A percentile compares a stretch with the other conserved stretches of the same genome.
phyloP scores from a whole-genome alignment of 1,139 yeast genomes.

The Magnusiomyces tetraspermus region DNA sequence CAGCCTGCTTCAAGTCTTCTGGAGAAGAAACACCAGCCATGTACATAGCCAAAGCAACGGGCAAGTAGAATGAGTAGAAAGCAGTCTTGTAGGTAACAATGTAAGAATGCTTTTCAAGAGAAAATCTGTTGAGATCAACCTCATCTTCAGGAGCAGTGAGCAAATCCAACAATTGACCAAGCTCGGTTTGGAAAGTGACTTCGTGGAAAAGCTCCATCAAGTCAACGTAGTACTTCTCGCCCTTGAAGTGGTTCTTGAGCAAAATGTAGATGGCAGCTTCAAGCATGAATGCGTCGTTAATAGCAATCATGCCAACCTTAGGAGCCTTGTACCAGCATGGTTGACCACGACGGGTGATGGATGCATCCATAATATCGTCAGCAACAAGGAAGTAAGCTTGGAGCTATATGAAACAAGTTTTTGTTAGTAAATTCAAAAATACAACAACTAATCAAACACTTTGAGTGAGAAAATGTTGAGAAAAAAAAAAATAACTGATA shows the following conservation, averaged over 20 bases:
- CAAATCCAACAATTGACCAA: slow-evolving; percentile 91
- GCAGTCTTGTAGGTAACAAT: slow-evolving; percentile 97
- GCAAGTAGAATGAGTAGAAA: slow-evolving; percentile 91
- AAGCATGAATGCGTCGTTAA: slow-evolving; percentile 93
- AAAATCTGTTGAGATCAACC: slow-evolving; percentile 80
- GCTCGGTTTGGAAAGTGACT: slow-evolving; percentile 93
- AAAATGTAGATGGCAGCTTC: slow-evolving; percentile 90
- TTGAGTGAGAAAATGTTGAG: not conserved
- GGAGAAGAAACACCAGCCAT: slow-evolving; percentile 71
- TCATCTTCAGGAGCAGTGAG: slow-evolving; percentile 95
- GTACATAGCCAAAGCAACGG: slow-evolving; percentile 94
- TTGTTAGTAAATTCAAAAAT: not conserved
- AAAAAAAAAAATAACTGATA: not conserved
- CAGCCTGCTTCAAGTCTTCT: slow-evolving; percentile 77
- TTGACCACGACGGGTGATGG: slow-evolving; percentile 96
- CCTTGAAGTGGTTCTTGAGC: slow-evolving; percentile 79
- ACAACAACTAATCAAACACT: not conserved
- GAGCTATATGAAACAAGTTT: slow-evolving; percentile 29
- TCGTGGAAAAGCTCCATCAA: slow-evolving; percentile 74
- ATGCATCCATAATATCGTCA: slow-evolving; percentile 97
- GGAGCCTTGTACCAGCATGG: slow-evolving; percentile 90
- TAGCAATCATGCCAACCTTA: slow-evolving; percentile 84
- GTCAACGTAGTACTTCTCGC: slow-evolving; percentile 77
- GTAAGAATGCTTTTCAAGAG: slow-evolving; percentile 83
- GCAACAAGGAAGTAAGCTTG: slow-evolving; percentile 97